A percentile compares a stretch with the other conserved stretches of the same genome.
These are phyloP conservation scores for Hygrophoropsis aurantiaca DNA, from an alignment of 768 basidiomycete species.

Conservation along the genomic window DNA sequence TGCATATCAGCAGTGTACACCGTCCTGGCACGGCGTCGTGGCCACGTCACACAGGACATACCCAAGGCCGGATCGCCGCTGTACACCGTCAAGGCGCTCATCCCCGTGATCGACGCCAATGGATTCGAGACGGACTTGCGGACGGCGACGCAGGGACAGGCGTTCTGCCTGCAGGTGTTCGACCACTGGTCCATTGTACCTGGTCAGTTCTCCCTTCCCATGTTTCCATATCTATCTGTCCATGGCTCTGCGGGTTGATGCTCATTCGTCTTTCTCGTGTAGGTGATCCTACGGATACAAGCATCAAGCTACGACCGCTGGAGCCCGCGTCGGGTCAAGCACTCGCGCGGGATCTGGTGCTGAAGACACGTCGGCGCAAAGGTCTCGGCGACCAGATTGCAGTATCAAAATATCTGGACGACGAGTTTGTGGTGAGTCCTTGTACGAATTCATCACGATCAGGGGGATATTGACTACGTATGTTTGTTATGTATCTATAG, in stretches of 20 bases:
- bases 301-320: constrained; percentile 91
- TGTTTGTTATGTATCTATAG: constrained; percentile 45
- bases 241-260: background rate
- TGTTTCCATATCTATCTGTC: background rate
- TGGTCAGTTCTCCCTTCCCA: constrained; percentile 46
- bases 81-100: constrained; percentile 97
- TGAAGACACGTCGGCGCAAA: constrained; percentile 95
- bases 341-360: constrained; percentile 88
- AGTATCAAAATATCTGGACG: constrained; percentile 95
- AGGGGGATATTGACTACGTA: constrained; percentile 7
- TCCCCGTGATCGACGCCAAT: constrained; percentile 97
- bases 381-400: constrained; percentile 97
- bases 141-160: constrained; percentile 97
- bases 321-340: constrained; percentile 98
- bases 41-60: constrained; percentile 98
- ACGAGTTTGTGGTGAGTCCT: constrained; percentile 85
- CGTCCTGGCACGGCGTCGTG: constrained; percentile 95
- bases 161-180: constrained; percentile 97
- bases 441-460: background rate
- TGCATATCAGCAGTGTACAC: constrained; percentile 99
- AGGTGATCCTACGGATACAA: constrained; percentile 98
- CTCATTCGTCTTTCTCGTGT: constrained; percentile 5
- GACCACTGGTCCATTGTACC: constrained; percentile 99
- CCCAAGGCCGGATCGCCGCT: constrained; percentile 97
- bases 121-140: constrained; percentile 98